A percentile compares a stretch with the other conserved stretches of the same genome.
These are phyloP conservation scores for Penicillium brasilianum DNA, from an alignment of 2,329 filamentous ascomycete genomes.

Conservation along the genomic window DNA sequence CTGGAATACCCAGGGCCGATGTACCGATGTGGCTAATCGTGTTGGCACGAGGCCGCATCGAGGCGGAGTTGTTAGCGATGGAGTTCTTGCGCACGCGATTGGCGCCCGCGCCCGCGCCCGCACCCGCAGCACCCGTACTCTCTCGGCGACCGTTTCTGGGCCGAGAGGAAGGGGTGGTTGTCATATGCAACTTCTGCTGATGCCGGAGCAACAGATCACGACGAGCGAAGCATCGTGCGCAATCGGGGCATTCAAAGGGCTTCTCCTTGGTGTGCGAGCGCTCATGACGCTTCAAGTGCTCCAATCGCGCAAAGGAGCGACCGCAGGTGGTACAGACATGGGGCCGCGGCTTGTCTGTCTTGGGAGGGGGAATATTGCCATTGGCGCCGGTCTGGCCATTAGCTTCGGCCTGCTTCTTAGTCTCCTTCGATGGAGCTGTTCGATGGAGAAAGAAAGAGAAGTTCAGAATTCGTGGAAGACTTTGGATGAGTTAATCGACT, in stretches of 20 bases:
- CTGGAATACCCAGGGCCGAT: constrained; percentile 69
- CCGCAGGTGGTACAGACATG: constrained; percentile 92
- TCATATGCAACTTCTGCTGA: constrained; percentile 98
- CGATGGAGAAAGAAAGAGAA: constrained; percentile 15
- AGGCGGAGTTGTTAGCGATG: constrained; percentile 65
- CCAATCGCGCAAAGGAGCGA: constrained; percentile 89
- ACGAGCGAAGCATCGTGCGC: constrained; percentile 90
- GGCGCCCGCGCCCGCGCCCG: constrained; percentile 63
- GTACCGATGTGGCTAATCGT: constrained; percentile 94
- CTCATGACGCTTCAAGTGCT: constrained; percentile 97
- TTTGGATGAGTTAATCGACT: not conserved
- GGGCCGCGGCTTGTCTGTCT: constrained; percentile 95
- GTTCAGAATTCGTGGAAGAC: constrained; percentile 31
- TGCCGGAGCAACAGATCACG: constrained; percentile 90
- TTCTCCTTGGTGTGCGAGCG: constrained; percentile 99
- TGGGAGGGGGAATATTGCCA: constrained; percentile 69
- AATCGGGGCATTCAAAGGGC: constrained; percentile 96
- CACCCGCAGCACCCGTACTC: constrained; percentile 72
- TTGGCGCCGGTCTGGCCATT: constrained; percentile 38
- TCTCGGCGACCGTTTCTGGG: constrained; percentile 84
- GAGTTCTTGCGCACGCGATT: constrained; percentile 91
- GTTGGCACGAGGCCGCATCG: constrained; percentile 87
- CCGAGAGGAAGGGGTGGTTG: constrained; percentile 82
- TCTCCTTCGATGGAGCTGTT: constrained; percentile 35
- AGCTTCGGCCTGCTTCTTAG: constrained; percentile 37